Evolutionary conservation across 192 early-diverging fungal species (phyloP).

Genomic region (Entophlyctis luteolus): DNA sequence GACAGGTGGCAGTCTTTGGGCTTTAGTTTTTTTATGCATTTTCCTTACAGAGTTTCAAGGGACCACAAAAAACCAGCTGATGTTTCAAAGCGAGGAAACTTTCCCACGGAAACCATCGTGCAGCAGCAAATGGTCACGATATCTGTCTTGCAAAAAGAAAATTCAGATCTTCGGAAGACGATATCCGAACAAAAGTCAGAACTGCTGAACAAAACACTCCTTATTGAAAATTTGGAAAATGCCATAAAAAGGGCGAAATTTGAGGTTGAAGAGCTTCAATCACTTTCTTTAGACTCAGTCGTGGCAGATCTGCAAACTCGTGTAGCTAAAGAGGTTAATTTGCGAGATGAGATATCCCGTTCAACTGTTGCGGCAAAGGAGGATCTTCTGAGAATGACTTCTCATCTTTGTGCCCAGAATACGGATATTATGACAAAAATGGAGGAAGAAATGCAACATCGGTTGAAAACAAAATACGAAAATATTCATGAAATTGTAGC

Average conservation of each 20-base stretch:
- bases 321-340: background rate
- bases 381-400: constrained; percentile 8
- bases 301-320: background rate
- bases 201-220: no score
- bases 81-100: no score
- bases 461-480: background rate
- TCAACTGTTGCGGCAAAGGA: constrained; percentile 3
- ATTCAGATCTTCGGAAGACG: no score
- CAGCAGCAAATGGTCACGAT: no score
- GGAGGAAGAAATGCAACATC: background rate
- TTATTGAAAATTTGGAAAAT: constrained; percentile 13
- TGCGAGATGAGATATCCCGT: background rate
- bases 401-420: background rate
- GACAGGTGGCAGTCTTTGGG: no score
- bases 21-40: no score
- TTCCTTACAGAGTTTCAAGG: no score
- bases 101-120: no score
- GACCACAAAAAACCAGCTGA: no score
- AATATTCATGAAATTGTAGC: background rate
- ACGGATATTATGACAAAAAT: background rate
- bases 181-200: no score
- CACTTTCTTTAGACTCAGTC: background rate
- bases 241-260: background rate
- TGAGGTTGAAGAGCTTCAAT: background rate
- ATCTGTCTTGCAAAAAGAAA: no score